Evolutionary conservation across 139 green algal species (phyloP).

Genomic region (Asterochloris erici): DNA sequence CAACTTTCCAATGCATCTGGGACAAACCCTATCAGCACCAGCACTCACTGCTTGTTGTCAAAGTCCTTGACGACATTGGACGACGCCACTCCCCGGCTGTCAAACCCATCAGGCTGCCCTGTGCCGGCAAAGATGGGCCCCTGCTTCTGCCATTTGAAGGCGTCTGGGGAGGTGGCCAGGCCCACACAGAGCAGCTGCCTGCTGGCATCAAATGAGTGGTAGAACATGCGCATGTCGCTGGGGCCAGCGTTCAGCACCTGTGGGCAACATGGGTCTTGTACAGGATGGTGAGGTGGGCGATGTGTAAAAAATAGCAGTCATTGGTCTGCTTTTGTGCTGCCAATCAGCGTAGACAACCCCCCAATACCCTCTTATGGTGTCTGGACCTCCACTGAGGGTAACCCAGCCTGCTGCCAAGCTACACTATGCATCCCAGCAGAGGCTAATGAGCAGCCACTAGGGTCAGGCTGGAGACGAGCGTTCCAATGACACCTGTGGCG

Average conservation of each 20-base stretch:
- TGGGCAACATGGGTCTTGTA: background rate
- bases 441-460: background rate
- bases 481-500: constrained; percentile 57
- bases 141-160: constrained; percentile 55
- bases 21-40: too few relatives aligned
- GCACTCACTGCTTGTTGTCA: constrained; percentile 43
- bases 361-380: too few relatives aligned
- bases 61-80: constrained; percentile 64
- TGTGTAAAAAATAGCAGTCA: too few relatives aligned
- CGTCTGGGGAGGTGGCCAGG: constrained; percentile 69
- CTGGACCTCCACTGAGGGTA: too few relatives aligned
- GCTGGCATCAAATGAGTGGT: constrained; percentile 66
- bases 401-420: too few relatives aligned
- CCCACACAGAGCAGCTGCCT: constrained; percentile 50
- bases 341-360: too few relatives aligned
- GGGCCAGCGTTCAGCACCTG: constrained; percentile 70
- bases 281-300: too few relatives aligned
- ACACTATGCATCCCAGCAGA: too few relatives aligned
- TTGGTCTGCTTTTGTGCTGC: too few relatives aligned
- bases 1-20: background rate
- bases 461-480: background rate
- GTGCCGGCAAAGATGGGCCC: constrained; percentile 51
- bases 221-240: constrained; percentile 87
- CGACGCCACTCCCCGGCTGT: constrained; percentile 50
- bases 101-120: constrained; percentile 35